Base-by-base conservation (phyloP, 805 yeast genomes). In the Pichia ethanolica region DNA sequence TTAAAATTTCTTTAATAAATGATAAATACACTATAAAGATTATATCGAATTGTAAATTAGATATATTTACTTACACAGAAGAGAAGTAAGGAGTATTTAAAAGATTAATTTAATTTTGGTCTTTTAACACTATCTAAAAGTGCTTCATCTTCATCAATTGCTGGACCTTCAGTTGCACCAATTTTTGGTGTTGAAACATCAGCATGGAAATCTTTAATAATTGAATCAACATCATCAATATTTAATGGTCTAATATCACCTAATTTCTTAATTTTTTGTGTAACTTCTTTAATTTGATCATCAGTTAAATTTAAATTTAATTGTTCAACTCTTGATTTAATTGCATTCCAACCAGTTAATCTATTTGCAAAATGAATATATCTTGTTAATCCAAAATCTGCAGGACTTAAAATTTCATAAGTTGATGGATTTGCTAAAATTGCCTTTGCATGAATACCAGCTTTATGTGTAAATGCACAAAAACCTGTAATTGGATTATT, bases 401-500 rank as follows among this genome's bases (percentile, higher is more conserved):
- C 73, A 50, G 99, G 99, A 67, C 86, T 86, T 67, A 91, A 78
- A 64, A 91, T 91, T 76, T 91, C 99, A 70, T 91, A 91, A n/a
- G 98, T 93, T 43, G 97, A 89, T 55, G 99, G 99, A 73, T 91
- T 93, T 51, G 99, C 99, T 58, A 91, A 79, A 59, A 91, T 91
- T 50, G 98, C 98, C 78, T 93, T 91, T 62, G 99, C 98, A 69
- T 91, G 99, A 67, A 91, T 90, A 71, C 99, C 99, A 51, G 99
- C 99, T 78, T 91, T 91, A 76, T 91, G 99, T 52, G 99, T 91
- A 75, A 91, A 91, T 42, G 99, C 99, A 77, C 98, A 93, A 84
- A 93, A 93, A 35, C 99, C 99, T 39, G 99, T 91, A 69, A 91
- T 89, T 60, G 98, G 98, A 75, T 91, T 91, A 79, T 91, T 91